Evolutionary conservation across 352 stramenopile genomes (phyloP), one percentile per base, ranked within the genome.

Genomic region (Globisporangium okanoganense): DNA sequence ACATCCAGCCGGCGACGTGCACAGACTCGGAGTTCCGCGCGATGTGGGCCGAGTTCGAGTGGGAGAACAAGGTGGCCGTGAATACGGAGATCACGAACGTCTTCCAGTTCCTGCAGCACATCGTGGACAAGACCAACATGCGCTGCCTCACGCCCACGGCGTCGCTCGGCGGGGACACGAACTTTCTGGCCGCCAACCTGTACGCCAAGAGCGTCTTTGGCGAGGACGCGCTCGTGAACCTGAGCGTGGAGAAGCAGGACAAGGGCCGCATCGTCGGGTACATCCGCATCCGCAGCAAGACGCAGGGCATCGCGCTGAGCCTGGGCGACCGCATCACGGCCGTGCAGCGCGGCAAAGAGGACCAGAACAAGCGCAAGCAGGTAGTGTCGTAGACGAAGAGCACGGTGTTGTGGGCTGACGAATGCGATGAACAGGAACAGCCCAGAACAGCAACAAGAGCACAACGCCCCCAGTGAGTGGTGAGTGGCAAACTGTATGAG

Each of bases 21-120:
- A 87, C 76, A 64, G 96, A 99, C 72, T 92, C 98, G 67, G 86
- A 91, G n/a, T 99, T 99, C 85, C 92, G 98, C 64, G 86, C 82
- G 6, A 99, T 99, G 97, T 99, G 98, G 98, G 97, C 97, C 57
- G 97, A 99, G 71, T 99, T 99, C 73, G 98, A 99, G 81, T 99
- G 98, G 98, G 98, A 99, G 79, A 99, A 99, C 82, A 99, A 99
- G 85, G 97, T 99, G 60, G 82, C 87, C 3, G 92, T 99, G 48
- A 97, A 98, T 75, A 99, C 96, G 33, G 95, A 98, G 71, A 97
- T 99, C 64, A 96, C 87, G 43, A 97, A 98, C 69, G 82, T 99
- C 43, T 94, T 98, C 61, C 88, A 98, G 60, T 99, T 99, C 79
- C 72, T 99, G 27, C 86, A 98, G 63, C 97, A 99, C 75, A 97